Conservation (phyloP, 1,284 basidiomycete species). For the Butyriboletus pseudospeciosus region DNA sequence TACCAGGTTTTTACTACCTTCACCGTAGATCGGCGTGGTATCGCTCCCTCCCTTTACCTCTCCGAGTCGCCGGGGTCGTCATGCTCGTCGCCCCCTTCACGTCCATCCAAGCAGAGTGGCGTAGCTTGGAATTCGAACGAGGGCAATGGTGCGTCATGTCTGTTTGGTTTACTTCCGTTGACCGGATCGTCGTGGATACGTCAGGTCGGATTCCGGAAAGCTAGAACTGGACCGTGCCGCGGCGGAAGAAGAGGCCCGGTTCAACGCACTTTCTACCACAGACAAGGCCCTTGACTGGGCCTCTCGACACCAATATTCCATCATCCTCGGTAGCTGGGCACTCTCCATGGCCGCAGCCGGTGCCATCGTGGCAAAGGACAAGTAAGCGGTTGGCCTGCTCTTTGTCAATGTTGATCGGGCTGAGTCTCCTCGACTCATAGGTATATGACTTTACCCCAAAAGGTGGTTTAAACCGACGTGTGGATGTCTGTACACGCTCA, state of each 20-base stretch:
- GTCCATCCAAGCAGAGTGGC: constrained; percentile 77
- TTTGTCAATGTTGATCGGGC: not conserved
- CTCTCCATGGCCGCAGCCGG: constrained; percentile 69
- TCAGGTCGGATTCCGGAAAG: constrained; percentile 56
- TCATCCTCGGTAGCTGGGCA: constrained; percentile 82
- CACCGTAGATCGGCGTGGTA: constrained; percentile 61
- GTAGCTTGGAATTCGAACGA: constrained; percentile 69
- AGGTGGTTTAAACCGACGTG: constrained; percentile 23
- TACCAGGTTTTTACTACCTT: constrained; percentile 57
- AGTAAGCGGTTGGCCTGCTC: constrained; percentile 36
- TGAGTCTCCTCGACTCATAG: constrained; percentile 22
- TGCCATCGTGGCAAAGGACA: constrained; percentile 66
- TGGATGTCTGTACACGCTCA: constrained; percentile 27
- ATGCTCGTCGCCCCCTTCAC: constrained; percentile 66
- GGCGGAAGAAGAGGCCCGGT: constrained; percentile 46
- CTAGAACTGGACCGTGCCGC: constrained; percentile 56
- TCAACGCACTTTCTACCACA: constrained; percentile 53
- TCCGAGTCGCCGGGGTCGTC: constrained; percentile 75
- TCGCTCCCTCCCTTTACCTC: constrained; percentile 63
- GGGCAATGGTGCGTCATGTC: constrained; percentile 24
- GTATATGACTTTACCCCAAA: constrained; percentile 57
- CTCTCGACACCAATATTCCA: constrained; percentile 70
- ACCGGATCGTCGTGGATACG: not conserved
- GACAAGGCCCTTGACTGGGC: constrained; percentile 76
- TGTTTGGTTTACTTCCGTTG: not conserved